Evolutionary conservation across 2,329 filamentous ascomycete genomes (phyloP), one percentile per base, ranked within the genome.

Genomic region (Sclerotinia nivalis): DNA sequence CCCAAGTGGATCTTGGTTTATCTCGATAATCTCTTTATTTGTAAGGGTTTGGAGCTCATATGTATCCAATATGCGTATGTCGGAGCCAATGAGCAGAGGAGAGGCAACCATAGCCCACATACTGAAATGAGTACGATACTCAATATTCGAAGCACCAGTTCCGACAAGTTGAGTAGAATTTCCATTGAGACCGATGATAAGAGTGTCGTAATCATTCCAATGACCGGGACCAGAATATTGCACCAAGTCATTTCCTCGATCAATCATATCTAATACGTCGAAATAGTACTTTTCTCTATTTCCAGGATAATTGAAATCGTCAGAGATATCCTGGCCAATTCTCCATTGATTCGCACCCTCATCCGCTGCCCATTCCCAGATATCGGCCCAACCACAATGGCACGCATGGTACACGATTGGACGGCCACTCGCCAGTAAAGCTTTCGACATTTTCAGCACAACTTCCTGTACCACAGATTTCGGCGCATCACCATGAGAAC

Each of bases 381-480:
- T 68, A 65, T 74, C 58, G 1, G 69, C 73, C 73, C 72, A 75
- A 0, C 83, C 83, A 82, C 86, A 88, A 43, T 84, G 81, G 73
- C 85, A 88, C 9, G 87, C 78, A 13, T 81, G 84, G 76, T 83
- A 87, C 3, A 85, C 76, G 20, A 87, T 87, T 0, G 81, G 79
- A 25, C 81, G 79, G 49, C 81, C 77, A 62, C 82, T 80, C 13
- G 69, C 79, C 1, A 80, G 8, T 2, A 67, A 45, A 1, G 65
- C 65, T 37, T 59, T 59, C 1, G 65, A 67, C 65, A 67, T 67
- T 20, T 67, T 59, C 40, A 67, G 20, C n/a, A 67, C 65, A 20
- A 59, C 37, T 20, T 49, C 25, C 15, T 67, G 52, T 0, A 67
- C 28, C n/a, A 49, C 15, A 1, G 28, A 67, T 13, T 59, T 67